These are phyloP conservation scores for Aspergillus cavernicola DNA, from an alignment of 495 filamentous ascomycete genomes.

Conservation along the genomic window DNA sequence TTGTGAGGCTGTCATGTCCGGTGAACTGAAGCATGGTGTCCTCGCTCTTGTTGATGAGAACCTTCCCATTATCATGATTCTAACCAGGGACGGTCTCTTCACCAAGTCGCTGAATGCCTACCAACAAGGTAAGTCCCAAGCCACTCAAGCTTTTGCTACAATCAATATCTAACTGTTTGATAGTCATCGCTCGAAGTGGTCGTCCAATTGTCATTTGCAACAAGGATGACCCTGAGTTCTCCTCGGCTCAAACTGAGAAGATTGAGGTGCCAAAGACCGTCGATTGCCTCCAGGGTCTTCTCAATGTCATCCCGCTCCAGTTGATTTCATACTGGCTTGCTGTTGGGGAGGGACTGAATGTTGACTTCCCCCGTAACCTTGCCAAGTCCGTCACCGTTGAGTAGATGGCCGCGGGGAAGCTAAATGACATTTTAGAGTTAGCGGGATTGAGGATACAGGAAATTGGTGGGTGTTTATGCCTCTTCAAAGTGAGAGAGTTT, in stretches of 20 bases:
- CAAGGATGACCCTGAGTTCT: conserved; percentile 82
- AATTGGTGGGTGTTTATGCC: conserved; percentile 2
- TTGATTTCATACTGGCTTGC: conserved; percentile 98
- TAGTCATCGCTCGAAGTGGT: conserved; percentile 88
- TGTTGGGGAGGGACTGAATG: conserved; percentile 90
- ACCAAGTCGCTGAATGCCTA: conserved; percentile 97
- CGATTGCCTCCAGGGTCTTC: conserved; percentile 88
- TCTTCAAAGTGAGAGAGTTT: background rate
- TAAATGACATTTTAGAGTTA: background rate
- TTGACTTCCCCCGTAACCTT: conserved; percentile 95
- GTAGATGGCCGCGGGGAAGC: conserved; percentile 45
- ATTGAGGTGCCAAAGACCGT: conserved; percentile 96
- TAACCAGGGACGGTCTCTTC: conserved; percentile 93
- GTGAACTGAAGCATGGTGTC: conserved; percentile 97
- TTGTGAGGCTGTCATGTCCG: conserved; percentile 99
- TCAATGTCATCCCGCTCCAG: conserved; percentile 97
- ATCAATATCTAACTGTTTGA: conserved; percentile 11
- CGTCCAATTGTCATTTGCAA: conserved; percentile 99
- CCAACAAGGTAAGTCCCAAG: conserved; percentile 72
- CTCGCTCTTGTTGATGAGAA: conserved; percentile 96
- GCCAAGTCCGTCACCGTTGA: conserved; percentile 99
- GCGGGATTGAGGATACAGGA: background rate
- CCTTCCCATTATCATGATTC: conserved; percentile 98
- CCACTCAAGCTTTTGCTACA: background rate
- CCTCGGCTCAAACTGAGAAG: conserved; percentile 80